A percentile compares a stretch with the other conserved stretches of the same genome.
Evolutionary conservation across 2,329 filamentous ascomycete species (phyloP).

Genomic region (Diaporthe australafricana): DNA sequence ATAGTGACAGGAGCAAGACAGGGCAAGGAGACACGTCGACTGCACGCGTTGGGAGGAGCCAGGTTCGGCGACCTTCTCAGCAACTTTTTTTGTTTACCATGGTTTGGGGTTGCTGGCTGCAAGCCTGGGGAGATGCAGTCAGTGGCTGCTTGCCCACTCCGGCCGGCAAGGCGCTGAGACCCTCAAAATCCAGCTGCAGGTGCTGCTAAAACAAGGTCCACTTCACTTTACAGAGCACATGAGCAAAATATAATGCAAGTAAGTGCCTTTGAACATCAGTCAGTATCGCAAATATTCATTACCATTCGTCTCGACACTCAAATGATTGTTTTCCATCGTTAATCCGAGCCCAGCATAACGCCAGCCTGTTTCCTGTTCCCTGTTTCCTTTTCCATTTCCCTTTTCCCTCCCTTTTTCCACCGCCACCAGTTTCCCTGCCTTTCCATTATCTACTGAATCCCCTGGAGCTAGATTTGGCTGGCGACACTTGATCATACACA

Average conservation of each 20-base stretch:
- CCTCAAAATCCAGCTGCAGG: background rate
- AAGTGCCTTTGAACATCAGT: background rate
- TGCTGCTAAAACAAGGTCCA: background rate
- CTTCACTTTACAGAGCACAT: too few relatives aligned
- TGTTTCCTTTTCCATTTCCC: background rate
- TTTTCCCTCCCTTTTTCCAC: background rate
- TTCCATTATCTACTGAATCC: too few relatives aligned
- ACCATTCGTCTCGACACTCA: too few relatives aligned
- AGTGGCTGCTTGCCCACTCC: background rate
- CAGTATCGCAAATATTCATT: too few relatives aligned
- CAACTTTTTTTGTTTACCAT: constrained; percentile 37
- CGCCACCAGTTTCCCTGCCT: background rate
- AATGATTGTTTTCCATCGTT: background rate
- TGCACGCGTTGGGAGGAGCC: constrained; percentile 34
- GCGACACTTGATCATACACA: constrained; percentile 9
- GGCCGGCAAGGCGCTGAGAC: constrained; percentile 11
- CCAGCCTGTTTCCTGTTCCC: background rate
- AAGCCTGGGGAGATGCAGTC: constrained; percentile 22
- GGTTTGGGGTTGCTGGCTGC: constrained; percentile 15
- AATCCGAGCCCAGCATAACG: background rate
- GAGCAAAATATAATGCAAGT: background rate
- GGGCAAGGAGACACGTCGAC: constrained; percentile 34
- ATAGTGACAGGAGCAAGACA: constrained; percentile 8
- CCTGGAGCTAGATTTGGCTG: too few relatives aligned
- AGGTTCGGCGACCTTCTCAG: constrained; percentile 27